Evolutionary conservation across 2,329 filamentous ascomycete genomes (phyloP), one percentile per base, ranked within the genome.

Genomic region (Macrophomina phaseolina): DNA sequence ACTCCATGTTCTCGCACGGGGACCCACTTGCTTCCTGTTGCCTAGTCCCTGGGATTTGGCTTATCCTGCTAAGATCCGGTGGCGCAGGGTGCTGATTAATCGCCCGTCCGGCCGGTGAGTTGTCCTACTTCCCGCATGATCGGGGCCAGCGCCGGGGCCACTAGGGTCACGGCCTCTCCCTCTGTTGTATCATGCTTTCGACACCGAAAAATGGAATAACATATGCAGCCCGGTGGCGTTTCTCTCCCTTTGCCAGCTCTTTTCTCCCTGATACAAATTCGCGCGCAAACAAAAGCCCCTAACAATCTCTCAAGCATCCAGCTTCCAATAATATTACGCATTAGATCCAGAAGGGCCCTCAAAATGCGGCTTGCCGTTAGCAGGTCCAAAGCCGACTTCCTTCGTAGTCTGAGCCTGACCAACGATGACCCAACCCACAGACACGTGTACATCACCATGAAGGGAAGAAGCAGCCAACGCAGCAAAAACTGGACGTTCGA

Each of bases 361-460:
- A 62, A 36, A 7, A 48, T 62, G 45, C 28, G 42, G 30, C 45
- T 62, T 14, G 58, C 58, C 2, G 58, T 62, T 30, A 62, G 58
- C 45, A 62, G 45, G 46, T 62, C 58, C 42, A 64, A 82, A 73
- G 72, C 74, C 23, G 76, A 76, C 36, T 77, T 84, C 56, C 80
- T 82, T 66, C 71, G 76, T 61, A 73, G 79, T 40, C 75, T 84
- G 9, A 78, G 78, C 0, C 71, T 83, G 53, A 76, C 75, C 36
- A 79, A 81, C 53, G 69, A 75, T 30, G 73, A 78, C 67, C 72
- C 69, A 69, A 12, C 71, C 77, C 66, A 75, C 71, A 32, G 67
- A 71, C 11, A 70, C 80, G 11, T 81, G 83, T 68, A 78, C 73
- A 16, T 68, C 79, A 71, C 38, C 42, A 81, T 84, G 73, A 80